Evolutionary conservation across 2,329 filamentous ascomycete species (phyloP).

Genomic region (Plenodomus tracheiphilus): DNA sequence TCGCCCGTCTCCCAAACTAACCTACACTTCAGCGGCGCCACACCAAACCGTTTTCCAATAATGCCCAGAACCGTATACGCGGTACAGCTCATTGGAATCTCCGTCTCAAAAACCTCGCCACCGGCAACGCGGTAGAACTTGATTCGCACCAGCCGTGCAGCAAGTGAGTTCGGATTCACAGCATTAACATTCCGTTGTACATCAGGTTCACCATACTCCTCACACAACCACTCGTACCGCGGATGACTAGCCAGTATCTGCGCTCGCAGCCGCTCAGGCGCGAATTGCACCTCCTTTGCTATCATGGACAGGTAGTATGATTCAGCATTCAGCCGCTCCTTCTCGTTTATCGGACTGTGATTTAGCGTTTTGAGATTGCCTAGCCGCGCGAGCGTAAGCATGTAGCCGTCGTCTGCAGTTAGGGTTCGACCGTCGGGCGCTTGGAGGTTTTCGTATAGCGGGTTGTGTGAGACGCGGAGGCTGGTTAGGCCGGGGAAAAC

Average conservation of each 20-base stretch:
- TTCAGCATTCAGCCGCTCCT: slow-evolving; percentile 84
- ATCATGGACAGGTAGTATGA: slow-evolving; percentile 91
- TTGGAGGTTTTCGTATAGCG: slow-evolving; percentile 68
- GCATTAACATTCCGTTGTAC: slow-evolving; percentile 54
- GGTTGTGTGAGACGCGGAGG: slow-evolving; percentile 83
- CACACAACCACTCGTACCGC: slow-evolving; percentile 74
- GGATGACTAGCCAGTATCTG: slow-evolving; percentile 67
- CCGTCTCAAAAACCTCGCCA: slow-evolving; percentile 33
- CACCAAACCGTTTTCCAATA: slow-evolving; percentile 69
- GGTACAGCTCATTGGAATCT: slow-evolving; percentile 75
- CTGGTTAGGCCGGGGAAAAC: slow-evolving; percentile 74
- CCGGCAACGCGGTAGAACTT: slow-evolving; percentile 52
- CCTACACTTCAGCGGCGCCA: slow-evolving; percentile 65
- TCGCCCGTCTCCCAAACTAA: slow-evolving; percentile 90
- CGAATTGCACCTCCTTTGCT: slow-evolving; percentile 69
- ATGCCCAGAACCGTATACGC: slow-evolving; percentile 82
- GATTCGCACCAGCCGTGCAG: slow-evolving; percentile 71
- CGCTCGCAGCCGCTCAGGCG: slow-evolving; percentile 57
- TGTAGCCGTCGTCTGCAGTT: slow-evolving; percentile 78
- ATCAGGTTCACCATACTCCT: slow-evolving; percentile 71
- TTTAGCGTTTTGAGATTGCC: slow-evolving; percentile 70
- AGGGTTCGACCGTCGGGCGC: slow-evolving; percentile 47
- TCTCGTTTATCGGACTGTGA: slow-evolving; percentile 67
- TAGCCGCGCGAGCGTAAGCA: slow-evolving; percentile 81
- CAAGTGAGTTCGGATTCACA: slow-evolving; percentile 77